Evolutionary conservation across 2,329 filamentous ascomycete genomes (phyloP), one percentile per base, ranked within the genome.

Genomic region (Niveomyces coronatus): DNA sequence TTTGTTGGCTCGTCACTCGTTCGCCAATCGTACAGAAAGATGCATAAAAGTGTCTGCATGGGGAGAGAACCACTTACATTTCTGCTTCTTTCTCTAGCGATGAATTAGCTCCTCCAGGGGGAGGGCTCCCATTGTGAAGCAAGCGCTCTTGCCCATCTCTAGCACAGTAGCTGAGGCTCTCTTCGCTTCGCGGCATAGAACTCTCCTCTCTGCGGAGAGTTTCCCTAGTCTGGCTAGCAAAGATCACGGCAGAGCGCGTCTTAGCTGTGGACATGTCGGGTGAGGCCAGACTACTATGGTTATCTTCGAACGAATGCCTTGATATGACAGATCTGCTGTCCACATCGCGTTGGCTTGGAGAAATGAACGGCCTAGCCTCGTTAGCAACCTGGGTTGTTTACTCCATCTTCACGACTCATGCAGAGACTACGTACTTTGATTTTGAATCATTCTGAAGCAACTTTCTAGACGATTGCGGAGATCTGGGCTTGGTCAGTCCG

Each of bases 221-320:
- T 9, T 64, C 63, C 35, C 64, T 64, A 16, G 68, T 57, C n/a
- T n/a, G n/a, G n/a, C n/a, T n/a, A n/a, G n/a, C n/a, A n/a, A n/a
- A n/a, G n/a, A n/a, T n/a, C n/a, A n/a, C n/a, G n/a, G n/a, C n/a
- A n/a, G n/a, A n/a, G 47, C 74, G 69, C 1, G 61, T 57, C 11
- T 57, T 54, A 2, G 67, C 70, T 1, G 58, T 62, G 3, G 68
- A 65, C 3, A 67, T 67, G 14, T 62, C 61, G 48, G 65, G 66
- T 2, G 65, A 70, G 3, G 69, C 69, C 13, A 71, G 52, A 39
- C 67, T 75, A 57, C 69, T 70, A 37, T 64, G 61, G 45, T 70
- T 74, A 46, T 68, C 64, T 1, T 70, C 73, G 39, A 10, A 24
- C 19, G 20, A 31, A 61, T 62, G 47, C 61, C 67, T 53, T 68